Evolutionary conservation across 768 basidiomycete species (phyloP), one percentile per base, ranked within the genome.

Genomic region (Lentinula raphanica): DNA sequence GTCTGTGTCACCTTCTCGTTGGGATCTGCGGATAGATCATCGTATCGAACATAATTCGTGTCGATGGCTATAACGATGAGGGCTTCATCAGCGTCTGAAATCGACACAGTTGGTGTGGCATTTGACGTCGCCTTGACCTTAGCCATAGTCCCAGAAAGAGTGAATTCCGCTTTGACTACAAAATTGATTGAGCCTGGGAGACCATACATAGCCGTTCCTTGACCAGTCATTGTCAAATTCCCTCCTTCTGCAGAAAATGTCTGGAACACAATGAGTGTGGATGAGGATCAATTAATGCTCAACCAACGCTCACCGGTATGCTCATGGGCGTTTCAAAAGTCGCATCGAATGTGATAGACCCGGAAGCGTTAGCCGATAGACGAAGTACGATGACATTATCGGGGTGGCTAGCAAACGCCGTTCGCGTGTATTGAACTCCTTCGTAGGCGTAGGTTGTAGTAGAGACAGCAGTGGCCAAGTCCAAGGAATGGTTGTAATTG

Each of bases 21-120:
- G 12, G 57, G 57, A 50, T 58, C 57, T 39, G 38, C 57, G 17
- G 57, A 36, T n/a, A 58, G 15, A 58, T 58, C 57, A 48, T 58
- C 29, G 31, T 58, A 58, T 27, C 57, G 57, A 35, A 58, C 27
- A 58, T 58, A 58, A 50, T 58, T 58, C 38, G 57, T 58, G 57
- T 58, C 57, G 48, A 58, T 58, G 21, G 57, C 57, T 23, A 58
- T 48, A 31, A 58, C 40, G n/a, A 58, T 49, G 31, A 58, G 28
- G 15, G 57, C 57, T 50, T 58, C 57, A 29, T 58, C 57, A 12
- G 57, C 57, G 19, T 46, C 32, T 15, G 45, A 21, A 15, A 58
- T 46, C 17, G 36, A 44, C 32, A 58, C 17, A 28, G 57, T 17
- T 38, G 57, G 46, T 23, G 13, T 35, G 27, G 15, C 39, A 23